Base-by-base conservation (phyloP, 1,139 yeast species). In the Pichia inconspicua region DNA sequence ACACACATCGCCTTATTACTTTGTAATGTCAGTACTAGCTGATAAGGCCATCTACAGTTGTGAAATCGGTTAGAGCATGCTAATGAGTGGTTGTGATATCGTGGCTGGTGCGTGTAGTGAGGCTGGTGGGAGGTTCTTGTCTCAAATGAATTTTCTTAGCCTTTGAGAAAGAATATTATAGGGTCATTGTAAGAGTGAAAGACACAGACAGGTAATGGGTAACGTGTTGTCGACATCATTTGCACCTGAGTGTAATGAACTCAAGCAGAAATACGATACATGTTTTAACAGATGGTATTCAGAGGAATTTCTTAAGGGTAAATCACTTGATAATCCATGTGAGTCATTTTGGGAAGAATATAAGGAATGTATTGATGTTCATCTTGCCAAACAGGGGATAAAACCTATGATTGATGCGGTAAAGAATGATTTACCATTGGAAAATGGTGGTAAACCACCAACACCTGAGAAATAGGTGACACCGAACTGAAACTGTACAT, bases 231-330 rank as follows among this genome's bases (percentile, higher is more conserved):
- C 97, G 27, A 83, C 86, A 10, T 88, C 96, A 53, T 86, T 92
- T 73, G 97, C 97, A 41, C 96, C 97, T 25, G 97, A 92, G 69
- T 92, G 98, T 67, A 88, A 95, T 25, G 85, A 82, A 39, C 78
- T 84, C 54, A 92, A 92, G 66, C 79, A 79, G 57, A 77, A 80
- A 58, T 92, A 92, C 63, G 97, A 92, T 63, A 84, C 83, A 61
- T 92, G 98, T 66, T 92, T 92, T 71, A 89, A 88, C 67, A 77
- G 77, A 57, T 92, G 97, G 97, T 92, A 92, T 65, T 82, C 94
- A n/a, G 97, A 90, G 59, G 85, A 84, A 66, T 84, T 84, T 60
- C 70, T 84, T 53, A 77, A 81, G 59, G 90, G 90, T 27, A 77
- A 82, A 55, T 69, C 75, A 28, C 67, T 71, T 48, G 75, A 83